A percentile compares a stretch with the other conserved stretches of the same genome.
Conservation (phyloP, 1,284 basidiomycete species). For the Cutaneotrichosporon cavernicola region DNA sequence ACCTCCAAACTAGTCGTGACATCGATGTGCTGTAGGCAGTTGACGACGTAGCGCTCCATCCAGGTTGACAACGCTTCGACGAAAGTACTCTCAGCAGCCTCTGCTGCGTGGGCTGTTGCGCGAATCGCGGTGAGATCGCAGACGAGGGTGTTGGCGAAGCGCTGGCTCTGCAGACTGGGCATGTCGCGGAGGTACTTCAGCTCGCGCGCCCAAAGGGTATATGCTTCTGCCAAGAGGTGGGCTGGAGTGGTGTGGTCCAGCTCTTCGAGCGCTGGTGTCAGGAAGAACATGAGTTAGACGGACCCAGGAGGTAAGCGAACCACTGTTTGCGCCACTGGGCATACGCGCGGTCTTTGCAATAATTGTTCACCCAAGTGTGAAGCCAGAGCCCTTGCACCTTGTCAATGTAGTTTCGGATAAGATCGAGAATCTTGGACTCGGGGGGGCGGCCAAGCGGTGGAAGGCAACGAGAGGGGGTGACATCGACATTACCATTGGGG, state of each 20-base stretch:
- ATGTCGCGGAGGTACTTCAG: not conserved
- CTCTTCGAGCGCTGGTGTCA: not conserved
- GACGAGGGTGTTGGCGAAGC: not conserved
- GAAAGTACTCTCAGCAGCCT: not conserved
- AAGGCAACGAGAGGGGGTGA: no score
- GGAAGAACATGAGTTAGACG: not conserved
- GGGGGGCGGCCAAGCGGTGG: no score
- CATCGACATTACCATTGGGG: no score
- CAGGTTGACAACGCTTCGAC: not conserved
- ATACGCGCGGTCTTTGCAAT: not conserved
- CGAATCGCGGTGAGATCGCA: not conserved
- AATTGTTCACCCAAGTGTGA: not conserved
- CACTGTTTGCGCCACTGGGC: not conserved
- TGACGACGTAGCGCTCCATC: not conserved
- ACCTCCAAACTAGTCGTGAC: not conserved
- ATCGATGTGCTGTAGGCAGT: not conserved
- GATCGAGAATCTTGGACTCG: no score
- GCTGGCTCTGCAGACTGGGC: not conserved
- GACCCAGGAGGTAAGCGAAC: not conserved
- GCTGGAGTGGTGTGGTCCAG: not conserved
- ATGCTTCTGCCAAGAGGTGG: not conserved
- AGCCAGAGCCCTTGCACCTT: not conserved
- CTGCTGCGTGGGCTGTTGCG: no score
- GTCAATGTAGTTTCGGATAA: no score
- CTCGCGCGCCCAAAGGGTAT: not conserved